Conservation (phyloP, 1,284 basidiomycete genomes). For the Trametes versicolor region DNA sequence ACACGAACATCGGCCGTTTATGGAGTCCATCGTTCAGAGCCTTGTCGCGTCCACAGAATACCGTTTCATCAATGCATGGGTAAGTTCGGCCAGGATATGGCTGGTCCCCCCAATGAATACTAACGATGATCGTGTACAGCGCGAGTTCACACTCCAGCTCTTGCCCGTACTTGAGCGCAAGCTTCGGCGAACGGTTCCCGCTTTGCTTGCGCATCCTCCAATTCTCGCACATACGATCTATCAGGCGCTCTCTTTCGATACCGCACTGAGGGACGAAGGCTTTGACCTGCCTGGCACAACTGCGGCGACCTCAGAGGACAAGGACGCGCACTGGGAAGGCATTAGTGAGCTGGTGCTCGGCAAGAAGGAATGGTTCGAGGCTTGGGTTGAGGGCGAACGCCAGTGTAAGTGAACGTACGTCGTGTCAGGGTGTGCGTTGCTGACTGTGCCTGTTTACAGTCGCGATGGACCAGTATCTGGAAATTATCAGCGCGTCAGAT, state of each 20-base stretch:
- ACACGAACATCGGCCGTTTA: constrained; percentile 84
- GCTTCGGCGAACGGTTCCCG: constrained; percentile 77
- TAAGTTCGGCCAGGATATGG: constrained; percentile 43
- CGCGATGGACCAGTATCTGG: constrained; percentile 82
- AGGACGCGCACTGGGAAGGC: constrained; percentile 71
- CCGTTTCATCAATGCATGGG: constrained; percentile 77
- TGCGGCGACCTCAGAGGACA: constrained; percentile 38
- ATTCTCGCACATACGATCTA: constrained; percentile 96
- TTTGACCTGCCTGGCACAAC: constrained; percentile 70
- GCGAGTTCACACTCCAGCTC: constrained; percentile 81
- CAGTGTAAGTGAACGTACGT: constrained; percentile 67
- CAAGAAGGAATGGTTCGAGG: constrained; percentile 88
- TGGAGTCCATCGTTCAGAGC: constrained; percentile 81
- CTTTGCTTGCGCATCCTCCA: constrained; percentile 81
- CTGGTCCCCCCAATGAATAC: background rate
- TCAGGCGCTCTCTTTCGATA: constrained; percentile 91
- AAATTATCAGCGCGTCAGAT: constrained; percentile 82
- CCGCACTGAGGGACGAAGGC: constrained; percentile 79
- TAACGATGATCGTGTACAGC: constrained; percentile 51
- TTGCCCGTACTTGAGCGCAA: constrained; percentile 78
- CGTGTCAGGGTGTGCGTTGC: background rate
- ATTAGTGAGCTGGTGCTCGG: constrained; percentile 85
- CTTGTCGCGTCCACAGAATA: constrained; percentile 73
- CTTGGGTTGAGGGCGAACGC: constrained; percentile 90
- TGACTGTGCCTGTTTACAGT: constrained; percentile 52